Base-by-base conservation (phyloP, 768 basidiomycete species). In the Phaeotremella skinneri region DNA sequence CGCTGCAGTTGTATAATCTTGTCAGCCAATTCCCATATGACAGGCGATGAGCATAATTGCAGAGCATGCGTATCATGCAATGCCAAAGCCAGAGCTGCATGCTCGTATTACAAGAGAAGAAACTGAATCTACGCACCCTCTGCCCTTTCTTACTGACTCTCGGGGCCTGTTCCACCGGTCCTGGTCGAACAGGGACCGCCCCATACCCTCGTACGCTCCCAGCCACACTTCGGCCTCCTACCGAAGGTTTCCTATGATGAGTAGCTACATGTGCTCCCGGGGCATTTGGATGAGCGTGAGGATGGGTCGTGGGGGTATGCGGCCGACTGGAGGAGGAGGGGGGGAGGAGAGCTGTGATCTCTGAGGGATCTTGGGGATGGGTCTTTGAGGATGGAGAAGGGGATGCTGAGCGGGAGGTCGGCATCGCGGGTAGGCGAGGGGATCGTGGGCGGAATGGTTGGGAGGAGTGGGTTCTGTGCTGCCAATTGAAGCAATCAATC, bases 91-190 rank as follows among this genome's bases (percentile, higher is more conserved):
- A n/a, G n/a, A n/a, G n/a, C n/a, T n/a, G n/a, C n/a, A n/a, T n/a
- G n/a, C n/a, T n/a, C n/a, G n/a, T n/a, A n/a, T n/a, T n/a, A n/a
- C n/a, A n/a, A n/a, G n/a, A n/a, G n/a, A n/a, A n/a, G n/a, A n/a
- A n/a, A n/a, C n/a, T n/a, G n/a, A n/a, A n/a, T n/a, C 1, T 3
- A 58, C 68, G 55, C 49, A 75, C 73, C 63, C 70, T 67, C 49
- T 75, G 73, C 21, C 73, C 73, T 7, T 45, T 49, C 55, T 70
- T 70, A 32, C 65, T 70, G 42, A 75, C 73, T 55, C 71, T 67
- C 2, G 73, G 67, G 13, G 66, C 65, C 54, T 70, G 68, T 23
- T 67, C 56, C 14, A 62, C 56, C 30, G 72, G 72, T 5, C 68
- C 64, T 21, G 67, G 67, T 32, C 58, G 45, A 17, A 55, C 59